A percentile compares a stretch with the other conserved stretches of the same genome.
These are phyloP conservation scores for Alnus glutinosa DNA, from an alignment of 306 rosid genomes.

Conservation along the genomic window DNA sequence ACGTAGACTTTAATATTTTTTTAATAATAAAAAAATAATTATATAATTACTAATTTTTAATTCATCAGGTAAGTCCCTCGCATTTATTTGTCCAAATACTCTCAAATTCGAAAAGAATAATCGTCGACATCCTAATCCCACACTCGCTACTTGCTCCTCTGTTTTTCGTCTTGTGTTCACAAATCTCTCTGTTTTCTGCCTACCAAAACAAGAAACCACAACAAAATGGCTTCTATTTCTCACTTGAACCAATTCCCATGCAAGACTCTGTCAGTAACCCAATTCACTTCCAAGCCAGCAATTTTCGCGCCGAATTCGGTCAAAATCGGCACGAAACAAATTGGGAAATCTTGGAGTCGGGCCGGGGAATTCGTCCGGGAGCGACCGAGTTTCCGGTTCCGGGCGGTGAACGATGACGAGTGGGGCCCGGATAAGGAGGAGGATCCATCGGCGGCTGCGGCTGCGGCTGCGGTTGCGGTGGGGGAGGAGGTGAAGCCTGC, in stretches of 20 bases:
- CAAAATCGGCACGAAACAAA: conserved; percentile 21
- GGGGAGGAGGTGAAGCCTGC: conserved; percentile 35
- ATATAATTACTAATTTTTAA: too few species aligned
- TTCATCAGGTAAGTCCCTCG: too few species aligned
- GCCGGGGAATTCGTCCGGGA: conserved; percentile 14
- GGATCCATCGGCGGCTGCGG: background rate
- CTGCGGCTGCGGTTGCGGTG: conserved; percentile 35
- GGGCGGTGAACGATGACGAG: conserved; percentile 51
- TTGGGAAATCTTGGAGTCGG: conserved; percentile 21
- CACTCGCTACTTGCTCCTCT: background rate
- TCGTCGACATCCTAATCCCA: too few species aligned
- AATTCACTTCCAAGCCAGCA: conserved; percentile 35
- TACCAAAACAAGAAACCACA: background rate
- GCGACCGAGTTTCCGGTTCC: conserved; percentile 29
- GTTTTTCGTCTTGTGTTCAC: background rate
- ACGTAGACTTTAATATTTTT: too few species aligned
- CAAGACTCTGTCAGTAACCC: conserved; percentile 37
- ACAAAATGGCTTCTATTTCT: conserved; percentile 58
- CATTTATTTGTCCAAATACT: too few species aligned
- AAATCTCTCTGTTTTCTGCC: background rate
- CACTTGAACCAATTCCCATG: conserved; percentile 48
- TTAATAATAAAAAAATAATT: too few species aligned
- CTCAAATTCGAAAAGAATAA: too few species aligned
- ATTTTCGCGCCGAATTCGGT: conserved; percentile 35
- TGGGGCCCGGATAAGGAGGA: conserved; percentile 49